phyloP scores from a whole-genome alignment of 129 eudicot species.

The Scalesia atractyloides region DNA sequence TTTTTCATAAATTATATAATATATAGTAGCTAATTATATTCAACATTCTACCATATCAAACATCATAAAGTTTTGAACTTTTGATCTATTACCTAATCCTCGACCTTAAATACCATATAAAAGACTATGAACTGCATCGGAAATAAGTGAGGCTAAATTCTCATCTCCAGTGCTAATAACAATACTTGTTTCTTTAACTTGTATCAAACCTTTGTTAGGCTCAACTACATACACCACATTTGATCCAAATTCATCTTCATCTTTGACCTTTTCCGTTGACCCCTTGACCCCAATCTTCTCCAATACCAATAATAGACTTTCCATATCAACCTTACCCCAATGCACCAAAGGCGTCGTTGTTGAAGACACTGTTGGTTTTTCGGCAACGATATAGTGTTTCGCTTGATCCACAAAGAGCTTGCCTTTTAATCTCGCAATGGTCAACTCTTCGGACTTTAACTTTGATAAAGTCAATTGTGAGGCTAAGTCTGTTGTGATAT shows the following conservation, averaged over 20 bases:
- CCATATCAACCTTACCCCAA: slow-evolving; percentile 55
- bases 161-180: slow-evolving; percentile 57
- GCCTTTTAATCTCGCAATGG: slow-evolving; percentile 61
- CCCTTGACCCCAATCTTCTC: slow-evolving; percentile 52
- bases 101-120: slow-evolving; percentile 28
- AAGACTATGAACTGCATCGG: slow-evolving; percentile 39
- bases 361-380: slow-evolving; percentile 12
- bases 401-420: slow-evolving; percentile 58
- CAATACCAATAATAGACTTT: slow-evolving; percentile 37
- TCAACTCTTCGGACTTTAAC: slow-evolving; percentile 36
- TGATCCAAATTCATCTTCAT: slow-evolving; percentile 36
- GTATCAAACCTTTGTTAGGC: slow-evolving; percentile 53
- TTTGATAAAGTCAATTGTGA: slow-evolving; percentile 44
- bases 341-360: slow-evolving; percentile 35
- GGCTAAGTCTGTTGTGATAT: slow-evolving; percentile 56
- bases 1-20: too few relatives aligned
- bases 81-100: neutral
- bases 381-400: slow-evolving; percentile 41
- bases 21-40: too few relatives aligned
- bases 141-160: slow-evolving; percentile 43
- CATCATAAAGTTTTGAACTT: too few relatives aligned
- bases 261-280: slow-evolving; percentile 37
- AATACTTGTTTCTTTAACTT: slow-evolving; percentile 44
- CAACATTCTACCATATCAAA: too few relatives aligned
- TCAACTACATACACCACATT: slow-evolving; percentile 38